Conservation (phyloP, 306 rosid genomes). For the Hippophae tibetana region DNA sequence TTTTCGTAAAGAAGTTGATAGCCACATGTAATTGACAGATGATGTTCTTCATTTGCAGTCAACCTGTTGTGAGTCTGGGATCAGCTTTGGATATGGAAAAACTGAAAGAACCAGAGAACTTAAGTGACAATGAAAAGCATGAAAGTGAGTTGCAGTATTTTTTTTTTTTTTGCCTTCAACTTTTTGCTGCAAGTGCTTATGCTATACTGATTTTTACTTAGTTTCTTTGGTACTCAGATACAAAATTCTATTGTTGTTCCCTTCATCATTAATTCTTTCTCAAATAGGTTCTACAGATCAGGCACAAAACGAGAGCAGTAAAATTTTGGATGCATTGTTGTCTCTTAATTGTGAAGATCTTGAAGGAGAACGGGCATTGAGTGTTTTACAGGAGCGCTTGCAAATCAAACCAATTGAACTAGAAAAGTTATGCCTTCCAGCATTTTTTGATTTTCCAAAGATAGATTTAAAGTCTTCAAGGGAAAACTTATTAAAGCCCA, state of each 20-base stretch:
- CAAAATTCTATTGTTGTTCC: constrained; percentile 1
- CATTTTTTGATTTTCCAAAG: constrained; percentile 37
- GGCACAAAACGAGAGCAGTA: constrained; percentile 24
- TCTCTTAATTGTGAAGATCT: constrained; percentile 41
- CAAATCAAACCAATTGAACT: constrained; percentile 52
- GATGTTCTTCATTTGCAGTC: constrained; percentile 4
- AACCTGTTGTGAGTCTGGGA: constrained; percentile 37
- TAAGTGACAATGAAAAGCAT: constrained; percentile 47
- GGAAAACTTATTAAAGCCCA: constrained; percentile 33
- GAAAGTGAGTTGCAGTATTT: constrained; percentile 41
- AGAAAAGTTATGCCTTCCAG: constrained; percentile 47
- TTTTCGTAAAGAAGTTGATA: background rate
- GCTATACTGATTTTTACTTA: background rate
- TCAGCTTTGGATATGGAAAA: constrained; percentile 40
- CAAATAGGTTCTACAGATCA: constrained; percentile 37
- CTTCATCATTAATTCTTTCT: constrained; percentile 7
- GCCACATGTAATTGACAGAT: background rate
- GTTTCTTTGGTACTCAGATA: background rate
- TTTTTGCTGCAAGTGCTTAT: background rate
- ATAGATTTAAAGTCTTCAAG: constrained; percentile 35
- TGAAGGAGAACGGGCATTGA: constrained; percentile 44
- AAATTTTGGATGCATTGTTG: constrained; percentile 51
- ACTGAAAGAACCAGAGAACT: constrained; percentile 54
- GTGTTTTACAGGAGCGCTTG: constrained; percentile 55
- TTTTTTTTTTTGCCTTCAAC: background rate